Conservation (phyloP, 176 grass and related monocot genomes). For the Pontederia crassipes region DNA sequence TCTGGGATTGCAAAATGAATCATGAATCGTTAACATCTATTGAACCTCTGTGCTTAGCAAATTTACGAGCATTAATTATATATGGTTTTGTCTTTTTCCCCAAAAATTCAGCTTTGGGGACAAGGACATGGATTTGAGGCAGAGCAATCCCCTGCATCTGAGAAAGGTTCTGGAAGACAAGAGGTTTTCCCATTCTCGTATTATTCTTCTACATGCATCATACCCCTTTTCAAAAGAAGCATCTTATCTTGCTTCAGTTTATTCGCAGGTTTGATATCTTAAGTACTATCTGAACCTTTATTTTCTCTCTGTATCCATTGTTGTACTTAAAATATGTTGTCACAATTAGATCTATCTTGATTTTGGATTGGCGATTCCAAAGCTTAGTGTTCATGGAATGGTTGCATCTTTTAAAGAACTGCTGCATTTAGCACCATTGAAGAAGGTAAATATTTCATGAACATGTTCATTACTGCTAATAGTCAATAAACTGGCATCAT, state of each 20-base stretch:
- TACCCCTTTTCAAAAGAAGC: conserved; percentile 99
- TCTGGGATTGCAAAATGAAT: too few relatives aligned
- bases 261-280: conserved; percentile 57
- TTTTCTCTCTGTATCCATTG: too few relatives aligned
- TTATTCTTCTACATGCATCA: conserved; percentile 97
- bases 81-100: not conserved
- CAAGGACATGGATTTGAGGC: conserved; percentile 81
- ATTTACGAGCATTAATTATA: not conserved
- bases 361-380: conserved; percentile 92
- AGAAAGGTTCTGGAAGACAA: conserved; percentile 65
- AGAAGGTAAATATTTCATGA: conserved; percentile 44
- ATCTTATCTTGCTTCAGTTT: conserved; percentile 96
- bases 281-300: not conserved
- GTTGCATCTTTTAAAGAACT: conserved; percentile 74
- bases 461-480: too few relatives aligned
- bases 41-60: too few relatives aligned
- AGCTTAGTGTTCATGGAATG: conserved; percentile 98
- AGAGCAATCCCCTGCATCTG: conserved; percentile 82
- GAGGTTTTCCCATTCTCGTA: conserved; percentile 62
- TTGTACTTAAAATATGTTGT: too few relatives aligned
- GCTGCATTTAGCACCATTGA: conserved; percentile 68
- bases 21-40: too few relatives aligned
- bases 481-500: too few relatives aligned
- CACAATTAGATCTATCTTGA: conserved; percentile 81
- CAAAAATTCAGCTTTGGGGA: conserved; percentile 79